phyloP scores from a whole-genome alignment of 2,329 filamentous ascomycete genomes.

The Fusarium abutilonis region DNA sequence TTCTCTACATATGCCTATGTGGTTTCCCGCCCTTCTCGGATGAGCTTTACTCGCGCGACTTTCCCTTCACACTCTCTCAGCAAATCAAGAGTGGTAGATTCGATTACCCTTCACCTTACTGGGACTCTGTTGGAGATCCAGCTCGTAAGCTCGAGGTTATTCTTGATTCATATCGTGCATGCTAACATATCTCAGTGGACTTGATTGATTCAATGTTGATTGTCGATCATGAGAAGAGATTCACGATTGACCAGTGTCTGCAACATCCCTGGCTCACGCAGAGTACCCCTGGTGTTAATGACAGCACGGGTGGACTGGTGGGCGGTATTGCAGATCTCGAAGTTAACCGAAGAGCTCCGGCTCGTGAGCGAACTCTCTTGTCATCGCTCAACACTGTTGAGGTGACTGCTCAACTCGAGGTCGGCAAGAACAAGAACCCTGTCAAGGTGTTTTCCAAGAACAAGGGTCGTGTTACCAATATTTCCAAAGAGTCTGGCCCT shows the following conservation, averaged over 20 bases:
- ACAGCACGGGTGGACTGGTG: constrained; percentile 92
- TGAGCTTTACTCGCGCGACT: constrained; percentile 82
- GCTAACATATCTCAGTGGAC: constrained; percentile 65
- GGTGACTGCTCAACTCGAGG: constrained; percentile 62
- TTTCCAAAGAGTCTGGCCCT: constrained; percentile 70
- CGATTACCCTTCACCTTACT: constrained; percentile 96
- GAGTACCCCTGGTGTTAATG: constrained; percentile 68
- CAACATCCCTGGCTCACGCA: constrained; percentile 88
- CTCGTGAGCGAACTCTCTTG: constrained; percentile 85
- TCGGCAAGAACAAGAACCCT: constrained; percentile 64
- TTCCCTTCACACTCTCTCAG: constrained; percentile 87
- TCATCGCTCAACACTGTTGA: constrained; percentile 81
- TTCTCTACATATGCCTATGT: constrained; percentile 96
- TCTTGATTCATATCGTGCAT: neutral
- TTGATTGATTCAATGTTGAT: constrained; percentile 95
- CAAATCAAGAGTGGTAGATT: constrained; percentile 91
- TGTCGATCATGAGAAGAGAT: constrained; percentile 83
- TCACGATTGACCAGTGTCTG: constrained; percentile 89
- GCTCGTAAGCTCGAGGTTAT: constrained; percentile 63
- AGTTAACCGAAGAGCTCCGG: constrained; percentile 81
- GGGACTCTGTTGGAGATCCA: constrained; percentile 70
- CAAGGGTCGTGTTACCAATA: constrained; percentile 52
- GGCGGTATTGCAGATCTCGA: constrained; percentile 85
- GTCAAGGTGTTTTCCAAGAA: constrained; percentile 84
- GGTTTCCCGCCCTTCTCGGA: constrained; percentile 98